Conservation (phyloP, 768 basidiomycete species). For the Pluteus cervinus region DNA sequence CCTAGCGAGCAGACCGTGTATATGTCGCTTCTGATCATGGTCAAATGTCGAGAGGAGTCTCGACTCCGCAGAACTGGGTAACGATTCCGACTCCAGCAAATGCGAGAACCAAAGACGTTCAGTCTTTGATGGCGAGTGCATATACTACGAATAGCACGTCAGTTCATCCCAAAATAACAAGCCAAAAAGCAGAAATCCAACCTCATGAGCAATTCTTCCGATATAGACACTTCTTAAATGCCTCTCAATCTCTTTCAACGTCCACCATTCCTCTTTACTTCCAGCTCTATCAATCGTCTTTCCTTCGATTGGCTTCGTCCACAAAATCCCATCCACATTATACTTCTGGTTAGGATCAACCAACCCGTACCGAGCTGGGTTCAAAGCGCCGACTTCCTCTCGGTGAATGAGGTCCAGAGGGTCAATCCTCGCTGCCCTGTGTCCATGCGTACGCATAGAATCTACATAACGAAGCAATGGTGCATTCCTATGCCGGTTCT, state of each 20-base stretch:
- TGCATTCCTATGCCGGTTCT: constrained; percentile 67
- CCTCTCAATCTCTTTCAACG: constrained; percentile 60
- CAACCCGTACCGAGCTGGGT: constrained; percentile 75
- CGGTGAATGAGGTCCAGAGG: constrained; percentile 84
- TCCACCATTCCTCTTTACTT: constrained; percentile 65
- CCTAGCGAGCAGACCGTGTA: constrained; percentile 60
- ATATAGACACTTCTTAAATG: constrained; percentile 76
- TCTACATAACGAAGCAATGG: constrained; percentile 85
- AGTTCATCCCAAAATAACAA: no score
- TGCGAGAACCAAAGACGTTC: constrained; percentile 89
- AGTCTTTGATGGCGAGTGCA: constrained; percentile 83
- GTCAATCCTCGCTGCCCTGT: constrained; percentile 81
- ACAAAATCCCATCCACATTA: constrained; percentile 77
- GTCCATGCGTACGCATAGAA: constrained; percentile 78
- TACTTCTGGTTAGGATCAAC: constrained; percentile 45
- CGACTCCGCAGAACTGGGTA: constrained; percentile 29
- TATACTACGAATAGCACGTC: no score
- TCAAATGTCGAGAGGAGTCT: constrained; percentile 22
- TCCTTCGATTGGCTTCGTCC: constrained; percentile 51
- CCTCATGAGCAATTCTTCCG: constrained; percentile 82
- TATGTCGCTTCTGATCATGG: constrained; percentile 43
- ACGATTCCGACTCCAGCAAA: constrained; percentile 61
- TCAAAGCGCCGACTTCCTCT: constrained; percentile 71
- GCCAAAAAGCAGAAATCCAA: constrained; percentile 11
- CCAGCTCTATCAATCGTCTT: no score